Conservation (phyloP, 345 rosid genomes). For the Gossypium longicalyx region DNA sequence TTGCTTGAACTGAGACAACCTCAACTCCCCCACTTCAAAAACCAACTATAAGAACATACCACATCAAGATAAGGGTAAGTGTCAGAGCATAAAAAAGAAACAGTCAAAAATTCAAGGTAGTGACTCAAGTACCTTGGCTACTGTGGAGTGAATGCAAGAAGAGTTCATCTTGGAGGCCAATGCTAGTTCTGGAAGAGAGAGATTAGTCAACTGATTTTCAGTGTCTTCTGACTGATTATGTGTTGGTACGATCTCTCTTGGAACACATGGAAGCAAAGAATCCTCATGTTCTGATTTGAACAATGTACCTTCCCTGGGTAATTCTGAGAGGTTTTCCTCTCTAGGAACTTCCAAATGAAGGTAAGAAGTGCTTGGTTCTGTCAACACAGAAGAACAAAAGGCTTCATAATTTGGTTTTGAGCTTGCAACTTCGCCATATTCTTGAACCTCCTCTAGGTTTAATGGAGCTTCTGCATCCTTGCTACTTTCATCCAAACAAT, state of each 20-base stretch:
- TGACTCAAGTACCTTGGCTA: slow-evolving; percentile 34
- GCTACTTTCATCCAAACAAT: slow-evolving; percentile 18
- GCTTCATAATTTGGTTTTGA: neutral
- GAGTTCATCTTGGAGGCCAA: slow-evolving; percentile 18
- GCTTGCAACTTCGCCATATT: slow-evolving; percentile 4
- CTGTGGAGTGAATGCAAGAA: slow-evolving; percentile 13
- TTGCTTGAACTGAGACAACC: slow-evolving; percentile 37
- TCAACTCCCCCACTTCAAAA: slow-evolving; percentile 36
- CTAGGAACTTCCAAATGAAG: slow-evolving; percentile 6
- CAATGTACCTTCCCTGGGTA: neutral
- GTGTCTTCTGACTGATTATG: slow-evolving; percentile 18
- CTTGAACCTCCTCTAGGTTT: slow-evolving; percentile 11
- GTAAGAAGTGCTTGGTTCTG: neutral
- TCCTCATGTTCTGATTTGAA: slow-evolving; percentile 19
- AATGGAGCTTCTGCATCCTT: slow-evolving; percentile 18
- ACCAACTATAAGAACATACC: slow-evolving; percentile 30
- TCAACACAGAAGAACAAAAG: neutral
- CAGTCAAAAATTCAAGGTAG: neutral
- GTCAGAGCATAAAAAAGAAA: neutral
- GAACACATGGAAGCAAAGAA: slow-evolving; percentile 21
- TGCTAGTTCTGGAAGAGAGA: slow-evolving; percentile 7
- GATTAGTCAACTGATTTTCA: slow-evolving; percentile 11
- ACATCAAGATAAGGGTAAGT: neutral
- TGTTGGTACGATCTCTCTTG: slow-evolving; percentile 19
- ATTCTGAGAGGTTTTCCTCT: neutral